phyloP scores from a whole-genome alignment of 1,284 basidiomycete species.

The Ustilago hordei region DNA sequence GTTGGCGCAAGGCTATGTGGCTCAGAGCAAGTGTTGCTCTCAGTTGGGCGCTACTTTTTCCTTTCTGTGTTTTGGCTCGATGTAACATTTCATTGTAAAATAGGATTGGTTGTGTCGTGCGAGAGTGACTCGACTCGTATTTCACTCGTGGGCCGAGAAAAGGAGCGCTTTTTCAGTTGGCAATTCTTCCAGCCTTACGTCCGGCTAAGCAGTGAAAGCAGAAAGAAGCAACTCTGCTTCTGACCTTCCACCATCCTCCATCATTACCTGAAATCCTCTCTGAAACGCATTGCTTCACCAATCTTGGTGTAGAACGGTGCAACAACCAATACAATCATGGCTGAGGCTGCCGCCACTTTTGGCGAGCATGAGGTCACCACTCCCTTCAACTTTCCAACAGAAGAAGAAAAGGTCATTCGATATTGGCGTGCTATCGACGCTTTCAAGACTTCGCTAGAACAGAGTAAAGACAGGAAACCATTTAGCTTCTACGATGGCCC shows the following conservation, averaged over 20 bases:
- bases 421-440: conserved; percentile 98
- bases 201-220: conserved; percentile 6
- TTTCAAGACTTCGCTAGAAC: conserved; percentile 91
- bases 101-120: background rate
- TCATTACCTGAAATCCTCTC: conserved; percentile 21
- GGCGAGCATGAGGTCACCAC: conserved; percentile 70
- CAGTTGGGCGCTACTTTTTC: conserved; percentile 1
- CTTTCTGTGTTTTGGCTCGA: background rate
- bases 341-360: conserved; percentile 33
- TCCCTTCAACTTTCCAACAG: conserved; percentile 87
- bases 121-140: conserved; percentile 1
- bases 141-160: conserved; percentile 1
- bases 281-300: conserved; percentile 13
- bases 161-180: background rate
- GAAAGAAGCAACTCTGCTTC: background rate
- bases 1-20: background rate
- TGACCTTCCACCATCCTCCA: conserved; percentile 18
- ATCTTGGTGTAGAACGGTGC: conserved; percentile 5
- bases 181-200: conserved; percentile 1
- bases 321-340: conserved; percentile 28
- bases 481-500: conserved; percentile 98
- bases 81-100: background rate
- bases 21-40: conserved; percentile 5
- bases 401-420: conserved; percentile 90
- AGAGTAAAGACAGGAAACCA: conserved; percentile 87